A percentile compares a stretch with the other conserved stretches of the same genome.
Conservation (phyloP, 768 basidiomycete genomes). For the Suillus lakei region DNA sequence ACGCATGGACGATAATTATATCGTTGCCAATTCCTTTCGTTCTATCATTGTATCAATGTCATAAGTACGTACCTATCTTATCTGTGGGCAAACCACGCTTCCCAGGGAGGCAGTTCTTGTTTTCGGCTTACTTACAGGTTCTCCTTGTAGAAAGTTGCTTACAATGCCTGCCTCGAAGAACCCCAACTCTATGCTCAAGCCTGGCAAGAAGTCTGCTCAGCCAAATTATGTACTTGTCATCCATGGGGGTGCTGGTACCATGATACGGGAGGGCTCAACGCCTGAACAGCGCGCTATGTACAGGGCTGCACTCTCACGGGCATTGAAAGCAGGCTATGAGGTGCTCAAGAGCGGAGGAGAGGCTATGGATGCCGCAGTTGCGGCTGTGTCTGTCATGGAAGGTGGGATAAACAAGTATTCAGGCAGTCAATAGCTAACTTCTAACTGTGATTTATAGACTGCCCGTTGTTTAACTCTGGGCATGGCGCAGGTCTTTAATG, state of each 20-base stretch:
- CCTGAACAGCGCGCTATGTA: conserved; percentile 65
- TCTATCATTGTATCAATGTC: not conserved
- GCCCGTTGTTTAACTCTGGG: conserved; percentile 77
- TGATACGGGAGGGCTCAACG: conserved; percentile 59
- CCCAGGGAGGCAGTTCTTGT: not conserved
- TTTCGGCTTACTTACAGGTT: not conserved
- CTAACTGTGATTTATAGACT: conserved; percentile 48
- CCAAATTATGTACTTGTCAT: conserved; percentile 58
- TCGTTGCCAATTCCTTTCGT: not conserved
- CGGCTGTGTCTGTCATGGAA: conserved; percentile 77
- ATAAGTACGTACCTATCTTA: not conserved
- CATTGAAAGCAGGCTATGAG: conserved; percentile 65
- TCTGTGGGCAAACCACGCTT: not conserved
- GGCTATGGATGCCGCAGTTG: conserved; percentile 82
- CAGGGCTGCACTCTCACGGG: conserved; percentile 54
- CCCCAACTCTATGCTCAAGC: not conserved
- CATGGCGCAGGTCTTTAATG: conserved; percentile 86
- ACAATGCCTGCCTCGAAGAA: conserved; percentile 5
- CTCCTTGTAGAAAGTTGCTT: not conserved
- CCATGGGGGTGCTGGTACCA: conserved; percentile 82
- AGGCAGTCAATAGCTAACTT: not conserved
- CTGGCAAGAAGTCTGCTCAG: conserved; percentile 11
- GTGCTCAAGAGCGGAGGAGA: conserved; percentile 72
- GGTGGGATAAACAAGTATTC: conserved; percentile 41
- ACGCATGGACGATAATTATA: no score